Evolutionary conservation across 495 filamentous ascomycete species (phyloP).

Genomic region (Neurospora sp.): DNA sequence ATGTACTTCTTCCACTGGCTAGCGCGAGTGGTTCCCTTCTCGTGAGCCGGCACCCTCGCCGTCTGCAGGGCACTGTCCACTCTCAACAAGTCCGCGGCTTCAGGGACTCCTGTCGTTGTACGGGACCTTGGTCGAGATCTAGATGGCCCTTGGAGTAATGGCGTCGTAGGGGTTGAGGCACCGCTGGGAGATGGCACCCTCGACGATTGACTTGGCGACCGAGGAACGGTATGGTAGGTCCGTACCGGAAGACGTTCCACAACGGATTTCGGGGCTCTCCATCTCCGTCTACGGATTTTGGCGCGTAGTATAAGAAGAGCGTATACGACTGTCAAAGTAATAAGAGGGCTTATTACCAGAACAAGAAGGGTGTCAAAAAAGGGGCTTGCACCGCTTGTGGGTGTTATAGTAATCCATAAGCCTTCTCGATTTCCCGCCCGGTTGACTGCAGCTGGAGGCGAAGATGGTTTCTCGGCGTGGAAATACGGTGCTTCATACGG

Average conservation of each 20-base stretch:
- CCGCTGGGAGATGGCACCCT: conserved; percentile 44
- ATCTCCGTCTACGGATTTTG: conserved; percentile 78
- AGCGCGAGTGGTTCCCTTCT: conserved; percentile 41
- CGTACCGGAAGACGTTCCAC: conserved; percentile 91
- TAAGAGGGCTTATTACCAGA: conserved; percentile 80
- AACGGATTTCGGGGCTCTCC: conserved; percentile 92
- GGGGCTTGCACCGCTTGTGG: conserved; percentile 79
- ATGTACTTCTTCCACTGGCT: conserved; percentile 72
- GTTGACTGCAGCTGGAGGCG: conserved; percentile 16
- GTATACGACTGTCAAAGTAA: conserved; percentile 90
- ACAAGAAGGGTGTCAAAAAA: conserved; percentile 95
- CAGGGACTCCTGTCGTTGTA: conserved; percentile 50
- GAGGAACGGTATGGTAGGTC: conserved; percentile 78
- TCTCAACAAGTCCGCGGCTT: conserved; percentile 26
- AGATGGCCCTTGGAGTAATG: conserved; percentile 55
- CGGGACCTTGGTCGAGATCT: conserved; percentile 52
- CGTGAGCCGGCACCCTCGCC: conserved; percentile 20
- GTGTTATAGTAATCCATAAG: conserved; percentile 91
- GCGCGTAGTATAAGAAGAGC: conserved; percentile 78
- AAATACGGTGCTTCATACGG: conserved; percentile 10
- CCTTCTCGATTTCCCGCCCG: conserved; percentile 52
- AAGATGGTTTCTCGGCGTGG: conserved; percentile 2
- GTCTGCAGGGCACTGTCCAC: conserved; percentile 28
- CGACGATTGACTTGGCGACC: conserved; percentile 47
- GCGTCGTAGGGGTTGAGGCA: conserved; percentile 58